These are phyloP conservation scores for Coemansia pectinata DNA, from an alignment of 192 early-diverging fungal genomes.

Conservation along the genomic window DNA sequence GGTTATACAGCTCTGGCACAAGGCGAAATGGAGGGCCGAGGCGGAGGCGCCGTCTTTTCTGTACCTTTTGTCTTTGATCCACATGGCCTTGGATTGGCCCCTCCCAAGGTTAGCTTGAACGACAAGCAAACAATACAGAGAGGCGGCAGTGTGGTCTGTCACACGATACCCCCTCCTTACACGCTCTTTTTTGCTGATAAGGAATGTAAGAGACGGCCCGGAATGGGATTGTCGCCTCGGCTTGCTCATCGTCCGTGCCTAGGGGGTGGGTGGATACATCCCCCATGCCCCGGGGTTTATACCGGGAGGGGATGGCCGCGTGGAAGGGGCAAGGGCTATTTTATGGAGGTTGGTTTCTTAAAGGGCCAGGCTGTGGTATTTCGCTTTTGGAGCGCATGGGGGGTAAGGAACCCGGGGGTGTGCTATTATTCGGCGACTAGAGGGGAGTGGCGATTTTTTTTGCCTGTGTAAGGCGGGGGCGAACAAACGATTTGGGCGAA, in stretches of 20 bases:
- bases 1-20: background rate
- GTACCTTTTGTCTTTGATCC: background rate
- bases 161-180: background rate
- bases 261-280: background rate
- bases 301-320: background rate
- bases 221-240: background rate
- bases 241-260: background rate
- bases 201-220: background rate
- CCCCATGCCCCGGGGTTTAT: background rate
- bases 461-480: background rate
- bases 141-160: constrained; percentile 2
- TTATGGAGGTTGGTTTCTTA: constrained; percentile 1
- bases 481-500: background rate
- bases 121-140: background rate
- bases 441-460: background rate
- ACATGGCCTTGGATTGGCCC: background rate
- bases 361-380: background rate
- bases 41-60: background rate
- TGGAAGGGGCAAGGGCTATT: background rate
- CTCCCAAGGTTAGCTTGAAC: background rate
- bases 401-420: background rate
- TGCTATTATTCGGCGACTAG: constrained; percentile 6
- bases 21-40: too few relatives aligned
- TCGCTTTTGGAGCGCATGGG: background rate
- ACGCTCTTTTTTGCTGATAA: background rate